These are phyloP conservation scores for Kwoniella bestiolae DNA, from an alignment of 768 basidiomycete species.

Conservation along the genomic window DNA sequence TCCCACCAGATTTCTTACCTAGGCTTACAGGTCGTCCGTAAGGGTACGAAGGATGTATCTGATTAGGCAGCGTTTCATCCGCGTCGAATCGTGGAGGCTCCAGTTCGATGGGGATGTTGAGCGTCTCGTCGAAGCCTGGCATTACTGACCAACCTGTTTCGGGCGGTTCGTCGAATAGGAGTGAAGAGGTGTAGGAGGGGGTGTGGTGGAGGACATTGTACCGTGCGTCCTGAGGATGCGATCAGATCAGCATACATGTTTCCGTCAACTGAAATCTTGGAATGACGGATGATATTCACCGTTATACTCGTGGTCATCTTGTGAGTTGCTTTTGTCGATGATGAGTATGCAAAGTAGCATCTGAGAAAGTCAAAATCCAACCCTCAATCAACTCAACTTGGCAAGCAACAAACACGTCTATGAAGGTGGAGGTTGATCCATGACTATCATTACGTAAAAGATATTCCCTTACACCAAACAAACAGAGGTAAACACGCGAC, in stretches of 20 bases:
- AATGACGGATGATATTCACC: constrained; percentile 20
- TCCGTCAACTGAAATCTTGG: not conserved
- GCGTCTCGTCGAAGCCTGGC: constrained; percentile 51
- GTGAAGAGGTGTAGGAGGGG: constrained; percentile 30
- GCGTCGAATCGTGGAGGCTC: constrained; percentile 48
- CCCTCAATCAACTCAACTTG: not conserved
- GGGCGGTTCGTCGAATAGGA: constrained; percentile 44
- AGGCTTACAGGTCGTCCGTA: constrained; percentile 39
- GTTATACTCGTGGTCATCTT: constrained; percentile 45
- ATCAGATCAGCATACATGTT: not conserved
- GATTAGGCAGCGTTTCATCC: constrained; percentile 46
- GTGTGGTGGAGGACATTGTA: constrained; percentile 49
- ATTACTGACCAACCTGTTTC: constrained; percentile 53
- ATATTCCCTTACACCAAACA: not conserved
- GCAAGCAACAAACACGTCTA: not conserved
- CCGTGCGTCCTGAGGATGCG: constrained; percentile 40
- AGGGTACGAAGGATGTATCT: constrained; percentile 46
- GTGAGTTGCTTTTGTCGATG: not conserved
- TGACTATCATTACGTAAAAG: not conserved
- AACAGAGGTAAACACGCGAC: constrained; percentile 12
- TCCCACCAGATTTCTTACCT: constrained; percentile 3
- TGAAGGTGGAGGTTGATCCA: not conserved
- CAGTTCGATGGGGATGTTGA: constrained; percentile 41
- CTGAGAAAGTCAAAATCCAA: not conserved
- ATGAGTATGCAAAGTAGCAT: not conserved